Percentiles rank a stretch among this genome's conserved stretches.
Conservation (phyloP, 306 rosid species). For the Cajanus cajan region DNA sequence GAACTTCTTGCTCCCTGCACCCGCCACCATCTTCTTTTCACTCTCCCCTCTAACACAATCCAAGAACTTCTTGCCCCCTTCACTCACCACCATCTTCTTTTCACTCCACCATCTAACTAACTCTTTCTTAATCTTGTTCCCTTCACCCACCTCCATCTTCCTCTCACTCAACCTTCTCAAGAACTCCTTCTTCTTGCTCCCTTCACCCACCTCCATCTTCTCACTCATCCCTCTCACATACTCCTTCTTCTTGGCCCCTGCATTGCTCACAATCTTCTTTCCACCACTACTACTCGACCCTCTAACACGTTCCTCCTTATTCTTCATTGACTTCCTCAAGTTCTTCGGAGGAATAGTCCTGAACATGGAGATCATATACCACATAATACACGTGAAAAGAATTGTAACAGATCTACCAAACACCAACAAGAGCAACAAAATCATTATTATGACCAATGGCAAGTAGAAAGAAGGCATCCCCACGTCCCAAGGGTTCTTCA, state of each 20-base stretch:
- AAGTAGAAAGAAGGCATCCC: slow-evolving; percentile 58
- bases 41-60: slow-evolving; percentile 41
- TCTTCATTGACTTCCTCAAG: slow-evolving; percentile 9
- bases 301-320: slow-evolving; percentile 38
- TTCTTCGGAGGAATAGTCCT: slow-evolving; percentile 22
- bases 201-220: slow-evolving; percentile 33
- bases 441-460: slow-evolving; percentile 47
- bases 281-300: slow-evolving; percentile 41
- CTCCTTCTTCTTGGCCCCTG: slow-evolving; percentile 35
- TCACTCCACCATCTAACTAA: slow-evolving; percentile 38
- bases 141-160: slow-evolving; percentile 18
- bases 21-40: slow-evolving; percentile 36
- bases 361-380: slow-evolving; percentile 65
- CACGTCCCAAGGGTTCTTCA: slow-evolving; percentile 12
- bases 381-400: slow-evolving; percentile 57
- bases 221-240: slow-evolving; percentile 38
- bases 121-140: slow-evolving; percentile 16
- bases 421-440: slow-evolving; percentile 49
- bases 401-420: slow-evolving; percentile 66
- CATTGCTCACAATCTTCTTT: slow-evolving; percentile 37
- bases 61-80: slow-evolving; percentile 40
- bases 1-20: too few species aligned
- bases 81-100: slow-evolving; percentile 34
- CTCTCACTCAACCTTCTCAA: slow-evolving; percentile 44
- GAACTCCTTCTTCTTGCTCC: slow-evolving; percentile 37